Base-by-base conservation (phyloP, 2,329 filamentous ascomycete genomes). In the Aureobasidium subglaciale region DNA sequence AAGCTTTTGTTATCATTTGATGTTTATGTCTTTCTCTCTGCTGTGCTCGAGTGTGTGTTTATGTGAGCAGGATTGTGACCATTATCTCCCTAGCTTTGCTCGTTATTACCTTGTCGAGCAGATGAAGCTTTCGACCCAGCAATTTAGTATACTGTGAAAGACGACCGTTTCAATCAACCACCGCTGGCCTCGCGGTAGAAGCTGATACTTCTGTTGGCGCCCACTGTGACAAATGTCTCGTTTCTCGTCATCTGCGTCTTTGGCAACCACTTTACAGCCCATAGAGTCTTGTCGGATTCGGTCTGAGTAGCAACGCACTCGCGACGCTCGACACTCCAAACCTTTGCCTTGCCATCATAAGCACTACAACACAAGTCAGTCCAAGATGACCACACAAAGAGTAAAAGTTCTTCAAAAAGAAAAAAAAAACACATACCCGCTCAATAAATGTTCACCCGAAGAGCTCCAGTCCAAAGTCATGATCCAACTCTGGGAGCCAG, bases 331-430 rank as follows among this genome's bases (percentile, higher is more conserved):
- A 96, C 82, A 27, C 89, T 92, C 93, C 93, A 99, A 27, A 97
- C 88, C 72, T 96, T 96, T 59, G 88, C 89, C 71, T 95, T 96
- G 34, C 93, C 92, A 67, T 97, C 91, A 69, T 95, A 90, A 1
- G 87, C 84, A 45, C 80, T 82, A 56, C 22, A 42, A 15, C 9
- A 49, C 13, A 27, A 27, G 35, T 59, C 32, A 43, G 53, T 25
- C n/a, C n/a, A n/a, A n/a, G n/a, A 40, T 25, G 6, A 5, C 25
- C 3, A 1, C 7, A 11, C 4, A 2, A n/a, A 25, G 10, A 24
- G 18, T n/a, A n/a, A 37, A 7, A 11, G 13, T 9, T 13, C 7
- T 5, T 15, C 11, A 8, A 37, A 9, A 25, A 13, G n/a, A 3
- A 16, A 20, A 30, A 16, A n/a, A 22, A 16, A 25, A 1, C 15